Conservation (phyloP, 352 stramenopile genomes). For the Pythium dissotocum region DNA sequence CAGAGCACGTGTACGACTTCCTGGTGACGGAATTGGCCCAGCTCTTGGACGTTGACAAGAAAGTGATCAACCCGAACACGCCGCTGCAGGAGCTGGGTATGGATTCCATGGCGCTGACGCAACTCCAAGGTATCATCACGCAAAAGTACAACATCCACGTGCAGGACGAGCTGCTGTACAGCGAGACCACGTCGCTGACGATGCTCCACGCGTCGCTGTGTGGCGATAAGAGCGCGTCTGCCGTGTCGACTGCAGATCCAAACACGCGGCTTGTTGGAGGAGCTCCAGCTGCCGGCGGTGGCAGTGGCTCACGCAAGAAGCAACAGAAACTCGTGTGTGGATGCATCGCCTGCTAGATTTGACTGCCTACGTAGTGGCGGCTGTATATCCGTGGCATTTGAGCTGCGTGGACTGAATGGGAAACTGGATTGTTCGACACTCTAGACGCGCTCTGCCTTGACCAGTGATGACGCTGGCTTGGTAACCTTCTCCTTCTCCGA, state of each 20-base stretch:
- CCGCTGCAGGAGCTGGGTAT: constrained; percentile 84
- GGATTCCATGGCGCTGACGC: constrained; percentile 94
- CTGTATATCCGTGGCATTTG: not conserved
- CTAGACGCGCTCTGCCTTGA: no score
- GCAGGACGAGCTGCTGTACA: constrained; percentile 92
- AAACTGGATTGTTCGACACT: not conserved
- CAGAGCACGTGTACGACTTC: constrained; percentile 57
- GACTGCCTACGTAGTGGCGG: not conserved
- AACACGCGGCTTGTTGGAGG: constrained; percentile 29
- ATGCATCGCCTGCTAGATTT: constrained; percentile 67
- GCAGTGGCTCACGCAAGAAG: constrained; percentile 25
- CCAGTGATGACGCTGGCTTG: no score
- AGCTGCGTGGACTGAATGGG: not conserved
- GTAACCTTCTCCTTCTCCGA: no score
- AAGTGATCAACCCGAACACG: constrained; percentile 47
- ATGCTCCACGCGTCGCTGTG: constrained; percentile 78
- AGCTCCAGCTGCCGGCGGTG: not conserved
- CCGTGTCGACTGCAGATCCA: constrained; percentile 20
- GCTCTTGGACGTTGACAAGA: constrained; percentile 51
- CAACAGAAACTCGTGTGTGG: constrained; percentile 64
- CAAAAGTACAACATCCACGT: constrained; percentile 90
- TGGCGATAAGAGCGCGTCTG: constrained; percentile 33
- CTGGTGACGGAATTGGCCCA: constrained; percentile 61
- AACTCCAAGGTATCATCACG: constrained; percentile 94
- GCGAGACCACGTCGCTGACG: constrained; percentile 83